Evolutionary conservation across 768 basidiomycete genomes (phyloP).

Genomic region (Lactifluus volemus): DNA sequence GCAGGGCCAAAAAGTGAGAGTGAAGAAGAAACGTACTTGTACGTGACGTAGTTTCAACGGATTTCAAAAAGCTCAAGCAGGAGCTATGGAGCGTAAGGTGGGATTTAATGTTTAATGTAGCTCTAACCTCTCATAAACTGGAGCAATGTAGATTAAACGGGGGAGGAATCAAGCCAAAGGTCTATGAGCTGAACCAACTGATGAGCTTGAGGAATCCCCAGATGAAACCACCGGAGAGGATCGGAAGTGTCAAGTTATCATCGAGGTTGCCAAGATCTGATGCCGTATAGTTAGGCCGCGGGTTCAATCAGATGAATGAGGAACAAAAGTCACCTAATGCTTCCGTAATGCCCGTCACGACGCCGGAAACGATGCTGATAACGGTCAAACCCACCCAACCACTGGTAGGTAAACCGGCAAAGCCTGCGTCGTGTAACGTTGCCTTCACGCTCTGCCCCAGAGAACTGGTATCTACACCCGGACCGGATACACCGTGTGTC

Average conservation of each 20-base stretch:
- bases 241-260: conserved; percentile 85
- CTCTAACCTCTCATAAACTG: neutral
- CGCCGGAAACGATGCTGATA: conserved; percentile 56
- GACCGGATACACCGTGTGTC: conserved; percentile 39
- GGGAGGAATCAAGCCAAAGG: neutral
- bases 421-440: conserved; percentile 20
- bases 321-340: conserved; percentile 59
- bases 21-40: neutral
- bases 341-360: conserved; percentile 81
- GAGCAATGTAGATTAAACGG: neutral
- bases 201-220: conserved; percentile 45
- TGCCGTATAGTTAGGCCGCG: neutral
- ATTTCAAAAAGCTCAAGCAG: neutral
- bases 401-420: conserved; percentile 23
- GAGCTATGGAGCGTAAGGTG: neutral
- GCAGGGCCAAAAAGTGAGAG: neutral
- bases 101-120: conserved; percentile 2
- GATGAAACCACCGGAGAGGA: conserved; percentile 70
- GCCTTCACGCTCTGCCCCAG: conserved; percentile 24
- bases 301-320: neutral
- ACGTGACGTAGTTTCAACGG: neutral
- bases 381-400: conserved; percentile 45
- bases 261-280: conserved; percentile 78
- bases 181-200: conserved; percentile 27
- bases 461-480: conserved; percentile 15